Percentiles rank a stretch among this genome's conserved stretches.
These are phyloP conservation scores for Populus davidiana DNA, from an alignment of 345 rosid genomes.

Conservation along the genomic window DNA sequence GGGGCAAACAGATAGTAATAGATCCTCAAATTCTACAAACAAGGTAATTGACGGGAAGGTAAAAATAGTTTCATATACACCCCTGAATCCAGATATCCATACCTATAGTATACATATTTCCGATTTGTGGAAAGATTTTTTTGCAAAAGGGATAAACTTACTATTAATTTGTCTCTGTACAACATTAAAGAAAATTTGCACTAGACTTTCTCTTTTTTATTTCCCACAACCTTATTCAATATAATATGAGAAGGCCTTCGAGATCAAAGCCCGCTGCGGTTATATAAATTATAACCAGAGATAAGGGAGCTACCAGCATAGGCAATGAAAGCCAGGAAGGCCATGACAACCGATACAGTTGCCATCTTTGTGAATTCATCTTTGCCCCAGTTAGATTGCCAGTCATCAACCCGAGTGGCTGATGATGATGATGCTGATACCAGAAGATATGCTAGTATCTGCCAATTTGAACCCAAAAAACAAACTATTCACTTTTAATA, in stretches of 20 bases:
- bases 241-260: background rate
- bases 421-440: constrained; percentile 89
- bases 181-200: background rate
- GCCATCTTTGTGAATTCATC: constrained; percentile 96
- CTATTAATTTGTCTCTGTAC: constrained; percentile 17
- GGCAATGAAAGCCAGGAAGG: constrained; percentile 74
- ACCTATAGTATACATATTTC: background rate
- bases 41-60: background rate
- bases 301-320: constrained; percentile 74
- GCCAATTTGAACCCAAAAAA: constrained; percentile 23
- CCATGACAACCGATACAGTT: constrained; percentile 72
- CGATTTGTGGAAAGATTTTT: background rate
- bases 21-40: background rate
- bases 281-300: constrained; percentile 69
- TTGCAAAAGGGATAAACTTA: background rate
- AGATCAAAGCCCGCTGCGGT: constrained; percentile 34
- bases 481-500: background rate
- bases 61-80: constrained; percentile 1
- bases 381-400: constrained; percentile 99
- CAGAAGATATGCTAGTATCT: constrained; percentile 83
- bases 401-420: constrained; percentile 87
- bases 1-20: no score
- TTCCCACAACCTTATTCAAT: background rate
- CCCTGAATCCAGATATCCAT: background rate
- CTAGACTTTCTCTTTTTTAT: background rate